Evolutionary conservation across 2,329 filamentous ascomycete genomes (phyloP).

Genomic region (Pseudogymnoascus sp.): DNA sequence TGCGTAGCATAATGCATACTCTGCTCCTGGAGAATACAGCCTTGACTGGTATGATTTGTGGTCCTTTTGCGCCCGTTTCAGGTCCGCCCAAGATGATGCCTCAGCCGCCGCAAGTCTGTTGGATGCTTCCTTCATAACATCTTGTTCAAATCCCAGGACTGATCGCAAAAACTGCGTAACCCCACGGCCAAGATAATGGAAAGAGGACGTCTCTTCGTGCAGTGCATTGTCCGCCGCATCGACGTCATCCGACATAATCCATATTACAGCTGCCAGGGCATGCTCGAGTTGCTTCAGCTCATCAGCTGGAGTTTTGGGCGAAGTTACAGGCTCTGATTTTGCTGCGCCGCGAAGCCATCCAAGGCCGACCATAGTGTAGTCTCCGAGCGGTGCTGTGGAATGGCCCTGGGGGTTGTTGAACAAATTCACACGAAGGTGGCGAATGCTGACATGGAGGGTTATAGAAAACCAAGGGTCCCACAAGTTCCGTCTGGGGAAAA

Average conservation of each 20-base stretch:
- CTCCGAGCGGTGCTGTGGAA: neutral
- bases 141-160: slow-evolving; percentile 84
- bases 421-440: neutral
- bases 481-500: neutral
- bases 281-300: slow-evolving; percentile 51
- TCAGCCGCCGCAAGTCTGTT: slow-evolving; percentile 69
- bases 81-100: slow-evolving; percentile 65
- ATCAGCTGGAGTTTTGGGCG: slow-evolving; percentile 29
- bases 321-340: neutral
- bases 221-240: slow-evolving; percentile 71
- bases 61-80: slow-evolving; percentile 66
- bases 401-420: neutral
- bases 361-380: slow-evolving; percentile 3
- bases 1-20: slow-evolving; percentile 77
- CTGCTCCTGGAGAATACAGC: slow-evolving; percentile 75
- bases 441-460: neutral
- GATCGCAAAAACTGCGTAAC: slow-evolving; percentile 80
- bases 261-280: slow-evolving; percentile 56
- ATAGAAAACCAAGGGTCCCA: neutral
- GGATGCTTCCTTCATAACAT: slow-evolving; percentile 78
- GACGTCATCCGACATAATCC: slow-evolving; percentile 87
- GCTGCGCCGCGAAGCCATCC: neutral
- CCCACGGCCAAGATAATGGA: slow-evolving; percentile 76
- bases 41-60: slow-evolving; percentile 44
- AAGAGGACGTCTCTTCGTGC: slow-evolving; percentile 68